Evolutionary conservation across 177 flowering plant genomes (phyloP).

Genomic region (Vitis hybrid): DNA sequence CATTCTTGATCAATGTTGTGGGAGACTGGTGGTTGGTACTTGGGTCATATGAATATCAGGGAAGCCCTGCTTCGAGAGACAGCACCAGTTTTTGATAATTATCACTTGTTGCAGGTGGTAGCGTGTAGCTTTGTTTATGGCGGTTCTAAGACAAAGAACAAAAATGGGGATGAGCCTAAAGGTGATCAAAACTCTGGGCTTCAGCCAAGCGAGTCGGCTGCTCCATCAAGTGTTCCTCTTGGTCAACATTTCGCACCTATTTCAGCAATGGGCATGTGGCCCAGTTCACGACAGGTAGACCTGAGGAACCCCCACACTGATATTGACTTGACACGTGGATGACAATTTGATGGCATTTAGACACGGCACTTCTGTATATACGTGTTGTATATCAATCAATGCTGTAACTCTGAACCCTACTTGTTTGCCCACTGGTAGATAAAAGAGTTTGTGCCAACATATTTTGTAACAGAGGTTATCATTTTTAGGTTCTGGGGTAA

Average conservation of each 20-base stretch:
- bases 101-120: constrained; percentile 60
- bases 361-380: constrained; percentile 40
- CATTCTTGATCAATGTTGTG: too few species aligned
- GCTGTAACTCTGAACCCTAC: not conserved
- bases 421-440: constrained; percentile 10
- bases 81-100: not conserved
- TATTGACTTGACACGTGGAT: constrained; percentile 82
- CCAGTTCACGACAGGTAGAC: constrained; percentile 50
- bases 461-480: constrained; percentile 16
- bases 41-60: too few species aligned
- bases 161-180: constrained; percentile 27
- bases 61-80: too few species aligned
- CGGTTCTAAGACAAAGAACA: constrained; percentile 51
- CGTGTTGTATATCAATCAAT: constrained; percentile 22
- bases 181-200: constrained; percentile 29
- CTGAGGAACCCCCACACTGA: constrained; percentile 55
- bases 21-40: too few species aligned
- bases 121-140: constrained; percentile 84
- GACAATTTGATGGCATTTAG: constrained; percentile 27
- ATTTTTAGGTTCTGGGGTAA: constrained; percentile 7
- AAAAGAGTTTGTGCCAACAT: constrained; percentile 31
- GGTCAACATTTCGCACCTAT: not conserved
- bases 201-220: constrained; percentile 24
- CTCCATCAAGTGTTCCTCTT: constrained; percentile 8
- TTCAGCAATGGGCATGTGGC: constrained; percentile 45